Evolutionary conservation across 2,329 filamentous ascomycete species (phyloP), one percentile per base, ranked within the genome.

Genomic region (Pseudogymnoascus sp.): DNA sequence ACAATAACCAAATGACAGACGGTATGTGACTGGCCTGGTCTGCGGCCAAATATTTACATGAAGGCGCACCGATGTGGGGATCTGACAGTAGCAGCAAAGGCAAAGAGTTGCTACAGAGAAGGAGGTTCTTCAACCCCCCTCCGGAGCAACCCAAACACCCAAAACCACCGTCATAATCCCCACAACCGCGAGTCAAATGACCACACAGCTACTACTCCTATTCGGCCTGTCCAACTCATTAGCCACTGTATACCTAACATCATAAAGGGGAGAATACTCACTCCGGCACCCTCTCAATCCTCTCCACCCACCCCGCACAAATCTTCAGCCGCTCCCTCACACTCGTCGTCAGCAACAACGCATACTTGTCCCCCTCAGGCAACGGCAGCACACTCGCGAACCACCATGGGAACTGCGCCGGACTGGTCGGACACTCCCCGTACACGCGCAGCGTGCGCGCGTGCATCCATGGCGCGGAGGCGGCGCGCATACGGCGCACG

Each of bases 321-420:
- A 96, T 88, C 77, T 96, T 96, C 63, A 96, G 75, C 63, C 93
- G 80, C 70, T 92, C 86, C 65, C 93, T 81, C 4, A 96, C 91
- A 68, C 89, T 93, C 2, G 81, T 87, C 4, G 88, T 89, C 11
- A 80, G 80, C 13, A 97, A 76, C 19, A 97, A 77, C 11, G 83
- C 80, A 68, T 96, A 96, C 72, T 93, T 96, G 70, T 95, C 88
- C 29, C 85, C 78, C 26, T 95, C 89, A 13, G 83, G 82, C 38
- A 95, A 86, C 0, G 91, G 91, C 11, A 96, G 75, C 19, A 95
- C 86, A 70, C 86, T 90, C 9, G 89, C 92, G 68, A 96, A 88
- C 93, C 93, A 97, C 82, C 92, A 96, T 0, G 92, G 90, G 68
- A 96, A 95, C 1, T 85, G 74, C 2, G 87, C 87, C 0, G 91